These are phyloP conservation scores for Microsporum canis DNA, from an alignment of 2,329 filamentous ascomycete species.

Conservation along the genomic window DNA sequence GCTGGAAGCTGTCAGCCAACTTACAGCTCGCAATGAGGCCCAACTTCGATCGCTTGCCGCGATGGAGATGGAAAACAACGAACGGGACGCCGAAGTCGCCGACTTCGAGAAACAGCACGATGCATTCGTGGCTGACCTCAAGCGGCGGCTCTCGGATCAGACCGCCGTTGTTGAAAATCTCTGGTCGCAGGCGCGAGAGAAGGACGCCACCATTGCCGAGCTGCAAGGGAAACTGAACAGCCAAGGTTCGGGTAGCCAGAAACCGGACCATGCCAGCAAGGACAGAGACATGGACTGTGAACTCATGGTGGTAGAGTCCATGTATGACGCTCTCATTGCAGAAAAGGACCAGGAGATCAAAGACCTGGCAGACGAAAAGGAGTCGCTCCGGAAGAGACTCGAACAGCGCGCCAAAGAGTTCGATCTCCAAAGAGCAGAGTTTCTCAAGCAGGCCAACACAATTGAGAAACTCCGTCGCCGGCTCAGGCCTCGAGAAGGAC, in stretches of 20 bases:
- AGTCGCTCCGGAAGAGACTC: background rate
- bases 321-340: background rate
- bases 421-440: background rate
- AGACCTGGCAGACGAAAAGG: background rate
- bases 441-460: background rate
- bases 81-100: background rate
- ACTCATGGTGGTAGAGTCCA: background rate
- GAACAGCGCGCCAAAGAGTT: background rate
- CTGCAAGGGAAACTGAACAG: background rate
- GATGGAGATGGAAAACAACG: background rate
- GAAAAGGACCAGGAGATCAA: background rate
- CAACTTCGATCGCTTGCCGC: background rate
- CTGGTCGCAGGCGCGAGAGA: background rate
- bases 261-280: background rate
- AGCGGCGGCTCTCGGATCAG: background rate
- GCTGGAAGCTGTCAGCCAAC: background rate
- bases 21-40: background rate
- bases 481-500: background rate
- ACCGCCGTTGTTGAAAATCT: background rate
- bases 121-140: background rate
- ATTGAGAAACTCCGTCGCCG: background rate
- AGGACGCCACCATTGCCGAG: background rate
- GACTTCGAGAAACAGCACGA: conserved; percentile 1
- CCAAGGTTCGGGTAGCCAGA: background rate
- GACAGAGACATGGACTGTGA: background rate